Evolutionary conservation across 1,284 basidiomycete genomes (phyloP).

Genomic region (Vanrija humicola): DNA sequence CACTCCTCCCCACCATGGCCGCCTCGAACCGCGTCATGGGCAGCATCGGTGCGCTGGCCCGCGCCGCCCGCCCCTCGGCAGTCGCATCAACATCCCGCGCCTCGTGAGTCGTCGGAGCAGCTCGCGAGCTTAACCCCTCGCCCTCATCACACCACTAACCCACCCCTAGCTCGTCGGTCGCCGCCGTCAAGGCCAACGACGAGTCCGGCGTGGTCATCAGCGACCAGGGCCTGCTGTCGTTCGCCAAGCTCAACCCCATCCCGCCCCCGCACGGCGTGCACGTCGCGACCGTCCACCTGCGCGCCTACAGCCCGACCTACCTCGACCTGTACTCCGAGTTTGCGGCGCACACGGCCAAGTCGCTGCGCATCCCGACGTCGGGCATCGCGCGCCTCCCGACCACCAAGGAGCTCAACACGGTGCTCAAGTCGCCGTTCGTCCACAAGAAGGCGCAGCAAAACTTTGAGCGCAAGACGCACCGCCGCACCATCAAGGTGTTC

Average conservation of each 20-base stretch:
- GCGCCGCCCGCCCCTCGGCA: not conserved
- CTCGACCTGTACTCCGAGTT: constrained; percentile 83
- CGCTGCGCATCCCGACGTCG: constrained; percentile 77
- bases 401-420: constrained; percentile 78
- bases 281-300: constrained; percentile 78
- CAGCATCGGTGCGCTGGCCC: constrained; percentile 9
- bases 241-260: constrained; percentile 14
- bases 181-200: not conserved
- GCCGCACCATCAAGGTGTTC: constrained; percentile 82
- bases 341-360: constrained; percentile 73
- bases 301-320: constrained; percentile 63
- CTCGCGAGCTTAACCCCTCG: not conserved
- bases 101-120: not conserved
- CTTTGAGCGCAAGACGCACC: constrained; percentile 80
- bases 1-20: constrained; percentile 4
- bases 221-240: not conserved
- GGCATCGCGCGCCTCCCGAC: constrained; percentile 68
- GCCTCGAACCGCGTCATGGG: constrained; percentile 4
- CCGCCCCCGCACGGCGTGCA: constrained; percentile 63
- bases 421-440: constrained; percentile 78
- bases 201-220: not conserved
- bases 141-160: not conserved
- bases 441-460: constrained; percentile 97
- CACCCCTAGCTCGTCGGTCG: not conserved
- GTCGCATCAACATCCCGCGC: constrained; percentile 5